Percentiles rank a stretch among this genome's conserved stretches.
Evolutionary conservation across 768 basidiomycete genomes (phyloP).

Genomic region (Mycena chlorophos): DNA sequence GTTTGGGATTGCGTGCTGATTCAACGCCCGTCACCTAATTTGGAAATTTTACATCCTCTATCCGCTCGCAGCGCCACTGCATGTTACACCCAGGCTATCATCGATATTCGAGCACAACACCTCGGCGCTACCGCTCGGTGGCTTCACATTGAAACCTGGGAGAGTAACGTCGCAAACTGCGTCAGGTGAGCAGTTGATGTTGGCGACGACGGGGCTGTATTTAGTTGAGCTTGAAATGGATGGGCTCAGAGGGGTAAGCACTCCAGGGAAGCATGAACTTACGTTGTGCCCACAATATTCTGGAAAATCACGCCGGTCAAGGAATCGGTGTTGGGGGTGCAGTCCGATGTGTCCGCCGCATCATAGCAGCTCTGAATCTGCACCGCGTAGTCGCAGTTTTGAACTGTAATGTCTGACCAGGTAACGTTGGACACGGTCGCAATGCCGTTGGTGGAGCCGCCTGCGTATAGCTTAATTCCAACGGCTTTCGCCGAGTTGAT

Average conservation of each 20-base stretch:
- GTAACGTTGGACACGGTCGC: constrained; percentile 34
- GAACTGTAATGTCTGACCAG: constrained; percentile 28
- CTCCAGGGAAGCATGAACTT: background rate
- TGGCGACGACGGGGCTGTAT: constrained; percentile 28
- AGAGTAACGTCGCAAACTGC: constrained; percentile 30
- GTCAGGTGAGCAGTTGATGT: constrained; percentile 29
- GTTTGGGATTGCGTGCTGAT: no score
- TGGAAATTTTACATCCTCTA: no score
- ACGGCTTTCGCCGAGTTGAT: constrained; percentile 33
- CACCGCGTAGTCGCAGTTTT: constrained; percentile 35
- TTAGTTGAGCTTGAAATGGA: constrained; percentile 23
- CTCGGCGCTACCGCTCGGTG: constrained; percentile 27
- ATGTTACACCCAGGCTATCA: constrained; percentile 27
- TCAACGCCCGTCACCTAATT: no score
- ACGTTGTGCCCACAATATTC: constrained; percentile 33
- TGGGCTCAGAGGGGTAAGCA: background rate
- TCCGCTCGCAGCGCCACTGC: constrained; percentile 30
- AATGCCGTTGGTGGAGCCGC: constrained; percentile 29
- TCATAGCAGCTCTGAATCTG: constrained; percentile 35
- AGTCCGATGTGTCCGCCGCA: constrained; percentile 23
- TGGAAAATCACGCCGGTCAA: constrained; percentile 29
- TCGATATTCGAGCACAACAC: constrained; percentile 31
- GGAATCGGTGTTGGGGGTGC: constrained; percentile 26
- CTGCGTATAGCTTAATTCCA: constrained; percentile 35
- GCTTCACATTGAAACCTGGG: constrained; percentile 27